Base-by-base conservation (phyloP, 1,284 basidiomycete genomes). In the Marasmius fiardii region DNA sequence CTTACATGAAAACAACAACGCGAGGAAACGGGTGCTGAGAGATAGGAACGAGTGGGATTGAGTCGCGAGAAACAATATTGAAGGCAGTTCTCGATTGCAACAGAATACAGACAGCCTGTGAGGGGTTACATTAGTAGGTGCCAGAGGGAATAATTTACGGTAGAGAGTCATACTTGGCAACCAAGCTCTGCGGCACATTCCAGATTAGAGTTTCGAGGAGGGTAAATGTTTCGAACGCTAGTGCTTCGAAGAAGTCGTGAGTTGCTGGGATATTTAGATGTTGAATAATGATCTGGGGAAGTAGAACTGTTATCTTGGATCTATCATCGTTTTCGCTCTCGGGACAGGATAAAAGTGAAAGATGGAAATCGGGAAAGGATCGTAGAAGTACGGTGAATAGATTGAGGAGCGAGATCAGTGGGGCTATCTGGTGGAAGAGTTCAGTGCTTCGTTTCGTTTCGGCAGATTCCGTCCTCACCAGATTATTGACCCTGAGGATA, bases 1-100 rank as follows among this genome's bases (percentile, higher is more conserved):
- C 83, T 52, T 65, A 88, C 86, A 76, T 47, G 78, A 78, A 24
- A 83, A 80, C 44, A 88, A 66, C 55, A 84, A 67, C 2, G 78
- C 65, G n/a, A 90, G 66, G 12, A 83, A 61, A 6, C 77, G 75
- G 24, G 74, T 68, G 31, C 74, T 72, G 21, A 72, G 70, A 44
- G 71, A 65, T 4, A 88, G 67, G 23, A 88, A 67, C 72, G 76
- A 77, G 1, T 64, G 61, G 1, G 85, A 78, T 53, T 84, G 84
- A 24, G 69, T 67, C 4, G 71, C 61, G 55, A 80, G 70, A 14
- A 88, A 67, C 21, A 90, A 67, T n/a, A 66, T 71, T 51, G 74
- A 64, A 52, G 86, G 60, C 41, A 80, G 68, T 28, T 74, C 69
- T 16, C 71, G 67, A 49, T 74, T 55, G 21, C 50, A 43, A 14